These are phyloP conservation scores for Magnaporthiopsis incrustans DNA, from an alignment of 2,329 filamentous ascomycete genomes.

Conservation along the genomic window DNA sequence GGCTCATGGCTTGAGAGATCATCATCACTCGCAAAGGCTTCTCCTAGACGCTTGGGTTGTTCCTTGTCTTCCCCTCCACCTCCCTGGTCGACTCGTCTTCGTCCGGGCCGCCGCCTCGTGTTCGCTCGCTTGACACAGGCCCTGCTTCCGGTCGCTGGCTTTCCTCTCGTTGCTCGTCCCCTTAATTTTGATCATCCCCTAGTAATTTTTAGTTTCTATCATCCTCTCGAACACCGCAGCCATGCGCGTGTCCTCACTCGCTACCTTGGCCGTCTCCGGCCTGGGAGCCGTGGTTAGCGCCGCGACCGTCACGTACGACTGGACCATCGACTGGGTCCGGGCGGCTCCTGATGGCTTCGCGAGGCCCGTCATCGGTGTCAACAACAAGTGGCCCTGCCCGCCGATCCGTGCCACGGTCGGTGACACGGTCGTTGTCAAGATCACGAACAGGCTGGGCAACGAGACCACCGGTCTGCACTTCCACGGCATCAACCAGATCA, in stretches of 20 bases:
- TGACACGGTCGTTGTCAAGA: slow-evolving; percentile 40
- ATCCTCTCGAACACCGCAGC: not conserved
- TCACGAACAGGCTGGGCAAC: slow-evolving; percentile 44
- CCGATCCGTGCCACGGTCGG: slow-evolving; percentile 41
- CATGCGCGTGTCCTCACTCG: slow-evolving; percentile 8
- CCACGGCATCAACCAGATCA: slow-evolving; percentile 50
- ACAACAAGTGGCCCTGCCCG: slow-evolving; percentile 54
- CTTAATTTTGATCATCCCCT: too few species aligned
- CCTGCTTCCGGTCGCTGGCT: slow-evolving; percentile 1
- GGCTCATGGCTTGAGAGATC: not conserved
- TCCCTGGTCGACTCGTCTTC: not conserved
- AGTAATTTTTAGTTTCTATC: not conserved
- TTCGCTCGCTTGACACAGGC: slow-evolving; percentile 7
- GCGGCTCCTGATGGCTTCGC: slow-evolving; percentile 28
- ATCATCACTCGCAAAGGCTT: not conserved
- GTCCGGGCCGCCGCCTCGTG: slow-evolving; percentile 4
- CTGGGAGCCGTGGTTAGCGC: slow-evolving; percentile 19
- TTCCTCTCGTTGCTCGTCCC: not conserved
- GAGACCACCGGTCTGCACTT: slow-evolving; percentile 46
- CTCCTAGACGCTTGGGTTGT: not conserved
- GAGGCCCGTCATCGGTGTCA: slow-evolving; percentile 42
- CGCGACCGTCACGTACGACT: slow-evolving; percentile 27
- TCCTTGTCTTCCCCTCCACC: not conserved
- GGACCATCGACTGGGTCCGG: slow-evolving; percentile 32
- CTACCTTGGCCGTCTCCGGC: slow-evolving; percentile 10